Conservation (phyloP, 257 asterid species). For the Osmanthus fragrans region DNA sequence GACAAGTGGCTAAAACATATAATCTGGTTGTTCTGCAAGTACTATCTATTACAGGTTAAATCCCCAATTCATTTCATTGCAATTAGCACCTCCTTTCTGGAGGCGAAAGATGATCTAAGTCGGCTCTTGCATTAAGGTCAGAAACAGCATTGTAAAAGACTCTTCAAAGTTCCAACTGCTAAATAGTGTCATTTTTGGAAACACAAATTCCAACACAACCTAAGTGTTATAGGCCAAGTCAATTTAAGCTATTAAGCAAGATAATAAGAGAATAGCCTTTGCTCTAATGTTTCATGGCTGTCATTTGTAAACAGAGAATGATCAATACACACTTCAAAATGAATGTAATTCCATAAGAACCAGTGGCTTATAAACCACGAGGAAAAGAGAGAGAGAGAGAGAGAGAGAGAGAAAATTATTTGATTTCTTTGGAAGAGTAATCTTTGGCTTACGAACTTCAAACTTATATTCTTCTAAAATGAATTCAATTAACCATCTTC, state of each 20-base stretch:
- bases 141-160: not conserved
- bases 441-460: not conserved
- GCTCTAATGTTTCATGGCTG: not conserved
- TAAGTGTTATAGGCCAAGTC: not conserved
- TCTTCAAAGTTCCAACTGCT: not conserved
- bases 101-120: not conserved
- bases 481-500: not conserved
- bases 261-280: not conserved
- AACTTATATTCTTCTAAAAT: not conserved
- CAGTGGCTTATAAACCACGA: not conserved
- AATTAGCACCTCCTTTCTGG: not conserved
- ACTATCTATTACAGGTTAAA: not conserved
- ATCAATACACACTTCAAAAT: not conserved
- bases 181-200: not conserved
- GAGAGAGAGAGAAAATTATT: not conserved
- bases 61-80: not conserved
- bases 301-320: not conserved
- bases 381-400: not conserved
- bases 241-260: not conserved
- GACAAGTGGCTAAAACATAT: not conserved
- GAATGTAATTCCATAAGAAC: not conserved
- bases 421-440: not conserved
- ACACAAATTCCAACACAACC: not conserved
- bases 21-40: not conserved
- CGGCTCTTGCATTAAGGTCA: not conserved